Percentiles rank a stretch among this genome's conserved stretches.
These are phyloP conservation scores for Musa acuminata DNA, from an alignment of 176 grass and related monocot genomes.

Conservation along the genomic window DNA sequence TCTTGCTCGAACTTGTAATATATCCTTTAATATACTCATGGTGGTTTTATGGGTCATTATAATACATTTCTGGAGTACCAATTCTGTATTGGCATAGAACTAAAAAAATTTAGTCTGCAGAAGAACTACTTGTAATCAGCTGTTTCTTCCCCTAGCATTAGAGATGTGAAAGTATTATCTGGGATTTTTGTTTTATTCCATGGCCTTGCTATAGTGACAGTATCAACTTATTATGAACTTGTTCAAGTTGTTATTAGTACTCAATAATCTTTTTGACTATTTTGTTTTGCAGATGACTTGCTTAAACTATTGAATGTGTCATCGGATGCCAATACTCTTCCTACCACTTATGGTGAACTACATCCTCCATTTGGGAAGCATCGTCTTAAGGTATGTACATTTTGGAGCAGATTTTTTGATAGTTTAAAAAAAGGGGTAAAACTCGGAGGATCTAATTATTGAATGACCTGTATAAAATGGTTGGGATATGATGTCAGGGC, in stretches of 20 bases:
- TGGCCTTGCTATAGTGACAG: too few relatives aligned
- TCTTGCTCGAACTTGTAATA: too few relatives aligned
- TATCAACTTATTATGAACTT: neutral
- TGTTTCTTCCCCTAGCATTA: too few relatives aligned
- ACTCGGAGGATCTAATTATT: neutral
- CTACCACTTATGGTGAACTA: slow-evolving; percentile 22
- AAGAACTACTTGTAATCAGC: too few relatives aligned
- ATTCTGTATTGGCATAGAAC: too few relatives aligned
- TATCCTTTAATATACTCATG: too few relatives aligned
- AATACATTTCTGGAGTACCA: too few relatives aligned
- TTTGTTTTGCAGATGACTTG: slow-evolving; percentile 15
- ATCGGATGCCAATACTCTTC: slow-evolving; percentile 11
- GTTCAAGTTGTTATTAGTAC: neutral
- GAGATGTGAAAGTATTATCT: too few relatives aligned
- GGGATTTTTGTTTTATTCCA: too few relatives aligned
- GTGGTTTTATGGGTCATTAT: too few relatives aligned
- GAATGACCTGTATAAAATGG: neutral
- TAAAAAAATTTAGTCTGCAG: too few relatives aligned
- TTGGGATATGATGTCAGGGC: neutral
- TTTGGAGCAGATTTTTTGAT: neutral
- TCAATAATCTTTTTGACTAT: neutral
- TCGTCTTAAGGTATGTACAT: slow-evolving; percentile 21
- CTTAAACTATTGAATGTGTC: slow-evolving; percentile 22
- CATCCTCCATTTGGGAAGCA: slow-evolving; percentile 25
- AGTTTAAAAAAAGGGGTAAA: neutral